These are phyloP conservation scores for Stachybotrys chlorohalonatus DNA, from an alignment of 2,329 filamentous ascomycete species.

Conservation along the genomic window DNA sequence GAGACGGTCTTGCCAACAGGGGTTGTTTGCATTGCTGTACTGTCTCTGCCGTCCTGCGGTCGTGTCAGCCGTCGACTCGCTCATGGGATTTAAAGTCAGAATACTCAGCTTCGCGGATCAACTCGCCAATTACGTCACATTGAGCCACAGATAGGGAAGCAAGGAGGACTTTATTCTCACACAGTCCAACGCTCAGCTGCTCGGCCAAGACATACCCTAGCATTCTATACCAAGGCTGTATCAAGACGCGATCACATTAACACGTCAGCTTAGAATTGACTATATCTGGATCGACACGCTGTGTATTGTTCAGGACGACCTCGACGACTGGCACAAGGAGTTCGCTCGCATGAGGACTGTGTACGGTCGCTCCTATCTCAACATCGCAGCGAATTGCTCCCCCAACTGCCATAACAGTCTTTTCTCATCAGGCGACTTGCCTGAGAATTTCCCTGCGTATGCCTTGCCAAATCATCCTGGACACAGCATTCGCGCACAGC, in stretches of 20 bases:
- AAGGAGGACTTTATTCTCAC: not conserved
- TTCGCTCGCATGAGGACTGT: not conserved
- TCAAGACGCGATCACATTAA: constrained; percentile 4
- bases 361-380: not conserved
- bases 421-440: not conserved
- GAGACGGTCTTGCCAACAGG: not conserved
- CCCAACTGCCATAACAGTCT: not conserved
- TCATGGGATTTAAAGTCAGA: no score
- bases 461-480: not conserved
- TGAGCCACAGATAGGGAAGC: not conserved
- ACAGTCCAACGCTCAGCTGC: not conserved
- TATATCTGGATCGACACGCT: constrained; percentile 7
- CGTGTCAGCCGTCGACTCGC: no score
- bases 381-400: constrained; percentile 1
- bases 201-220: not conserved
- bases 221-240: not conserved
- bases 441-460: not conserved
- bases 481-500: not conserved
- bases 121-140: not conserved
- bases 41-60: no score
- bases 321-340: not conserved
- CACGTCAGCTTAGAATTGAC: constrained; percentile 2
- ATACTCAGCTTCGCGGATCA: not conserved
- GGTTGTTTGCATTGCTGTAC: not conserved
- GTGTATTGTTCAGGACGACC: constrained; percentile 6